phyloP scores from a whole-genome alignment of 2,329 filamentous ascomycete species.

The Stachybotrys chlorohalonatus region DNA sequence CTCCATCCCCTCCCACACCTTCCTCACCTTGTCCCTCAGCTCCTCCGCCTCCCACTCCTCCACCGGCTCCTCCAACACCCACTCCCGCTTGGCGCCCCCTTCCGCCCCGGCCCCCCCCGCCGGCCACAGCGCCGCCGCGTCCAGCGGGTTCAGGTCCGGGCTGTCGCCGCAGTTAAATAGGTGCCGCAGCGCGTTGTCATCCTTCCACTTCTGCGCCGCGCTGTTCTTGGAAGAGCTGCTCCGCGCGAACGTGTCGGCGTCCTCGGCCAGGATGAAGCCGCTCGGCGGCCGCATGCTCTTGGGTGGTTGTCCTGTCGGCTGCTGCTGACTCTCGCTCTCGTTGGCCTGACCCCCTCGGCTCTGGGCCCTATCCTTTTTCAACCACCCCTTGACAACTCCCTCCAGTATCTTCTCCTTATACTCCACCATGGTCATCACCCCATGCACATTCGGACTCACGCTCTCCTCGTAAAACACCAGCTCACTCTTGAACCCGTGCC shows the following conservation, averaged over 20 bases:
- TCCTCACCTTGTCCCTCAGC: background rate
- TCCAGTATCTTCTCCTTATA: constrained; percentile 24
- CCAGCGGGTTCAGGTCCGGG: constrained; percentile 25
- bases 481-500: constrained; percentile 27
- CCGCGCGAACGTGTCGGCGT: constrained; percentile 24
- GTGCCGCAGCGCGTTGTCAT: constrained; percentile 18
- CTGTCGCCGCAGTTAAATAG: constrained; percentile 27
- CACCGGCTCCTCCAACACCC: constrained; percentile 19
- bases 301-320: background rate
- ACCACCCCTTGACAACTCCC: constrained; percentile 23
- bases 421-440: constrained; percentile 22
- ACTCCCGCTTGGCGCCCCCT: constrained; percentile 19
- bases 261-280: constrained; percentile 24
- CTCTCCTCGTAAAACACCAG: constrained; percentile 26
- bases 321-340: background rate
- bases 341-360: background rate
- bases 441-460: constrained; percentile 20
- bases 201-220: constrained; percentile 25
- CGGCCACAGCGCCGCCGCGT: constrained; percentile 22
- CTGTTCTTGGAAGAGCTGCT: constrained; percentile 25
- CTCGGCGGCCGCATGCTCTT: background rate
- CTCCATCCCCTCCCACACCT: constrained; percentile 11
- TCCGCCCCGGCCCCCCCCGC: constrained; percentile 19
- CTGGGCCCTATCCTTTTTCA: constrained; percentile 7
- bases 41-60: constrained; percentile 14